A percentile compares a stretch with the other conserved stretches of the same genome.
phyloP scores from a whole-genome alignment of 305 asterid genomes.

The Fraxinus xanthoxyloides region DNA sequence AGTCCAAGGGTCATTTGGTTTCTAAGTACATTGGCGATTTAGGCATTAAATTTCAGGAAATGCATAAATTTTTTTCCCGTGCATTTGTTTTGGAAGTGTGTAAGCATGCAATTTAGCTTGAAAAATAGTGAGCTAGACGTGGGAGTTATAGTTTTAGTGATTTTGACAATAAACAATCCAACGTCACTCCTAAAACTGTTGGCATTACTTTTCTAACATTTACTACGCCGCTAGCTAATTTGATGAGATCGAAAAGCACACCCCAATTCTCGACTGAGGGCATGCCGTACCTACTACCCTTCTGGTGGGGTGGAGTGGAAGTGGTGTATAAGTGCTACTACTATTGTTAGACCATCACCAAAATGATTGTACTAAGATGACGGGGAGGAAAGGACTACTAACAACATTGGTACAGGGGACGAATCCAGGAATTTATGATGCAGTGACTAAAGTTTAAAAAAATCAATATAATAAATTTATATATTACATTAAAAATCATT shows the following conservation, averaged over 20 bases:
- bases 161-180: neutral
- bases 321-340: neutral
- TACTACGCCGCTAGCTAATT: neutral
- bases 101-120: neutral
- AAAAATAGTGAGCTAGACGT: neutral
- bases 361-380: neutral
- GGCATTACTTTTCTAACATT: neutral
- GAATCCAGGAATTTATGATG: neutral
- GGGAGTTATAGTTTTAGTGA: neutral
- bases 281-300: neutral
- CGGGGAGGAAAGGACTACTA: neutral
- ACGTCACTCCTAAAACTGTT: neutral
- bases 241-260: neutral
- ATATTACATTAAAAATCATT: neutral
- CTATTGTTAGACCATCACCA: neutral
- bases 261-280: neutral
- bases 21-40: neutral
- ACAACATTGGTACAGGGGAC: neutral
- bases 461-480: neutral
- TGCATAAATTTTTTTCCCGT: neutral
- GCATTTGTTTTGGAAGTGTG: neutral
- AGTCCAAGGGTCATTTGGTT: neutral
- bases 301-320: neutral
- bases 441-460: neutral
- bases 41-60: neutral